Conservation (phyloP, 345 rosid genomes). For the Crucihimalaya himalaica region DNA sequence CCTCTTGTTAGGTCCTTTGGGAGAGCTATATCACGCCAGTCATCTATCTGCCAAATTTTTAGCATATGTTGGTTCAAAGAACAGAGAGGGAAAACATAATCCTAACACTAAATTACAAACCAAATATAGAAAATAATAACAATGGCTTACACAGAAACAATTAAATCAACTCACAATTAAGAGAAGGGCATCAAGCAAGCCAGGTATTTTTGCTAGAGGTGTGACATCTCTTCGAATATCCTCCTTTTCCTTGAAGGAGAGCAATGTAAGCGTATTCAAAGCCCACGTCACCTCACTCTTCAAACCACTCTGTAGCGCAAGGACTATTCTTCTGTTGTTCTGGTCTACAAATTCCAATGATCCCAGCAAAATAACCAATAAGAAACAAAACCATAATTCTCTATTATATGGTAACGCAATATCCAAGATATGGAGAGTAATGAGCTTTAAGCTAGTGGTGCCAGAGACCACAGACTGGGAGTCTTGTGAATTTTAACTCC, state of each 20-base stretch:
- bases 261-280: conserved; percentile 82
- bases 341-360: conserved; percentile 52
- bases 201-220: conserved; percentile 89
- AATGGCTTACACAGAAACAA: conserved; percentile 7
- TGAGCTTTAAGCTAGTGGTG: conserved; percentile 3
- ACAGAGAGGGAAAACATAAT: not conserved
- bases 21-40: conserved; percentile 85
- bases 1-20: conserved; percentile 64
- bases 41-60: conserved; percentile 71
- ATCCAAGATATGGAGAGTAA: not conserved
- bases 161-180: conserved; percentile 63
- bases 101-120: not conserved
- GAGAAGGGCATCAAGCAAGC: conserved; percentile 94
- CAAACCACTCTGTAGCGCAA: conserved; percentile 94
- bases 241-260: conserved; percentile 92
- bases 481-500: not conserved
- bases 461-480: not conserved
- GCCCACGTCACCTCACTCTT: conserved; percentile 98
- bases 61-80: not conserved
- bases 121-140: not conserved
- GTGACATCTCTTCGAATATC: conserved; percentile 81
- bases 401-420: not conserved
- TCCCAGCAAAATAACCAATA: not conserved
- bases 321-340: conserved; percentile 82
- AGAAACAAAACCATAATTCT: not conserved